Evolutionary conservation across 2,329 filamentous ascomycete species (phyloP).

Genomic region (Cercospora canescens): DNA sequence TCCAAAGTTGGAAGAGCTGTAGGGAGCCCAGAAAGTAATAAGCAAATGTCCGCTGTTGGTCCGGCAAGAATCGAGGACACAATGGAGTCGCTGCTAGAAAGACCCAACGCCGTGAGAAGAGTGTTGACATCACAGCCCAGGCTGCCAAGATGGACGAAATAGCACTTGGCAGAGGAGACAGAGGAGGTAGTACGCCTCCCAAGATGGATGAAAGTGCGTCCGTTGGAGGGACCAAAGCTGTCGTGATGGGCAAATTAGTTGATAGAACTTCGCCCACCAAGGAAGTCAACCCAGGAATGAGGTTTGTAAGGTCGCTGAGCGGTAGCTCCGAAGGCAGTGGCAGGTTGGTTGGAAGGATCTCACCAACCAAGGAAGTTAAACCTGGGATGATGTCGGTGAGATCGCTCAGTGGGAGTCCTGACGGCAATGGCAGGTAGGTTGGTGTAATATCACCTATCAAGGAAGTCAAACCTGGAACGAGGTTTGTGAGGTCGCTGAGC

Average conservation of each 20-base stretch:
- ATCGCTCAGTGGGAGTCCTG: neutral
- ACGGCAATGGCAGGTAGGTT: no score
- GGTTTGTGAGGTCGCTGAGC: neutral
- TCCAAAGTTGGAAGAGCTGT: neutral
- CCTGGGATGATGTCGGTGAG: neutral
- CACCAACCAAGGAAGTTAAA: neutral
- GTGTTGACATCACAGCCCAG: neutral
- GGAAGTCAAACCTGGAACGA: neutral
- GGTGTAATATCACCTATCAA: neutral
- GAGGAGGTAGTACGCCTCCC: neutral
- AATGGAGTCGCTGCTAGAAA: neutral
- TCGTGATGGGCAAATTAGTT: neutral
- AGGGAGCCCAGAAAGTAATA: neutral
- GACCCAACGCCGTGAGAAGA: neutral
- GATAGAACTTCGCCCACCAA: neutral
- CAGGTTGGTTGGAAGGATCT: neutral
- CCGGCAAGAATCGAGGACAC: slow-evolving; percentile 6
- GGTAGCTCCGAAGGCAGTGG: neutral
- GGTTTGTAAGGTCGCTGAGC: neutral
- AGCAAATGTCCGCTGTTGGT: neutral
- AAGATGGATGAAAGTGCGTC: no score
- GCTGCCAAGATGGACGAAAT: neutral
- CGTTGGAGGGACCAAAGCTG: neutral
- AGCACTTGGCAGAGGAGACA: neutral
- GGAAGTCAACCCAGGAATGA: slow-evolving; percentile 6